Evolutionary conservation across 73 alveolate genomes (phyloP).

Genomic region (Symbiodinium pilosum): DNA sequence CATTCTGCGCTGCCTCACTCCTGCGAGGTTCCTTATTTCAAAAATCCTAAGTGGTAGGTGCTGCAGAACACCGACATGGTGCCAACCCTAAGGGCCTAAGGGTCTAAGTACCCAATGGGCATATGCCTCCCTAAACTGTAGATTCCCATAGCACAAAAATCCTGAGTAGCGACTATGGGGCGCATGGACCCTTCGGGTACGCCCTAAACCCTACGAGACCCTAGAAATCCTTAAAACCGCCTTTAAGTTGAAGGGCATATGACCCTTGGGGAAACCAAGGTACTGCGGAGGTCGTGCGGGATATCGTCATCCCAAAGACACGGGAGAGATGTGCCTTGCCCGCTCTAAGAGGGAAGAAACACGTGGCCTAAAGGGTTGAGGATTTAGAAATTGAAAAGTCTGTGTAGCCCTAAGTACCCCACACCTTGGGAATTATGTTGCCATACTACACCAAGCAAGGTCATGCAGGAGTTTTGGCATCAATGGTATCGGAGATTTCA

Average conservation of each 20-base stretch:
- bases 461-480: no score
- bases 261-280: not conserved
- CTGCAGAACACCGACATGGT: not conserved
- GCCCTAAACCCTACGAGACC: no score
- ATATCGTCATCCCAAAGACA: not conserved
- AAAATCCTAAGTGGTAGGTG: not conserved
- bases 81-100: not conserved
- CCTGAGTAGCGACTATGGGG: not conserved
- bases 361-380: no score
- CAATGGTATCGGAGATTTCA: no score
- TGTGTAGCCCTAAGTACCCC: no score
- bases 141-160: not conserved
- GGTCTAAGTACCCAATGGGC: not conserved
- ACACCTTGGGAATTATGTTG: no score
- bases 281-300: slow-evolving; percentile 4
- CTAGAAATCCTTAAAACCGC: no score
- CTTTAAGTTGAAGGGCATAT: not conserved
- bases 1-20: no score
- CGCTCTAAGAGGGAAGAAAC: no score
- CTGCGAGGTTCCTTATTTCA: not conserved
- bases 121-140: not conserved
- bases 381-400: no score
- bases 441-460: no score
- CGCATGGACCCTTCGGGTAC: not conserved
- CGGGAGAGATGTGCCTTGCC: not conserved